A percentile compares a stretch with the other conserved stretches of the same genome.
Conservation (phyloP, 768 basidiomycete species). For the Mycena polygramma region DNA sequence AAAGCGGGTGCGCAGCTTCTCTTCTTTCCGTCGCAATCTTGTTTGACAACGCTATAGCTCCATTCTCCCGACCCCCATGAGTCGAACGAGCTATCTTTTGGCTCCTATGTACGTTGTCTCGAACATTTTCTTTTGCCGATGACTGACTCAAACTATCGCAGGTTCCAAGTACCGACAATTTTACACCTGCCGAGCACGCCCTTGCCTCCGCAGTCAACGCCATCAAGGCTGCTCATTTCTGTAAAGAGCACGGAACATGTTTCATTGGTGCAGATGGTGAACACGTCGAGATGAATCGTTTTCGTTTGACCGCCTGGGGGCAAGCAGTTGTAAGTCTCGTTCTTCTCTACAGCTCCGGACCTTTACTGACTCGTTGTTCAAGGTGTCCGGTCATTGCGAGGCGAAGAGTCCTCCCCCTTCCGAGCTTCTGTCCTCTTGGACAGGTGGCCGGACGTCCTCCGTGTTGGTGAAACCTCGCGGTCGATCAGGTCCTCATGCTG, state of each 20-base stretch:
- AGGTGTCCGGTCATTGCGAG: not conserved
- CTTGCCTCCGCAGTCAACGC: not conserved
- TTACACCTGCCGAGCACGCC: not conserved
- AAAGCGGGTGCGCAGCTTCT: constrained; percentile 2
- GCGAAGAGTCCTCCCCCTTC: not conserved
- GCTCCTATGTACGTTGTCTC: not conserved
- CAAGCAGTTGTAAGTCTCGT: constrained; percentile 6
- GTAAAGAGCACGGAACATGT: constrained; percentile 10
- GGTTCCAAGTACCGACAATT: constrained; percentile 11
- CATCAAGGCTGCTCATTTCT: constrained; percentile 22
- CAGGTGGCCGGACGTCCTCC: not conserved
- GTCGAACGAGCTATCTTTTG: constrained; percentile 9
- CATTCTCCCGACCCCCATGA: constrained; percentile 6
- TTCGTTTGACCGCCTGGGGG: not conserved
- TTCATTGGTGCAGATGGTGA: constrained; percentile 6
- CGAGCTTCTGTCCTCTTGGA: constrained; percentile 5
- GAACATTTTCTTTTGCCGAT: not conserved
- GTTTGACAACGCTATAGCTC: not conserved
- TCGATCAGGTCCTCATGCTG: constrained; percentile 6
- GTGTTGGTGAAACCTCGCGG: constrained; percentile 10
- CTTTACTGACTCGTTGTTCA: not conserved
- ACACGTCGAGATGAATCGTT: constrained; percentile 20
- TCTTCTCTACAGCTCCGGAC: too few species aligned
- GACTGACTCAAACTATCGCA: not conserved
- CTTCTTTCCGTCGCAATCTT: not conserved